Conservation (phyloP, 805 yeast genomes). For the Ogataea zsoltii region DNA sequence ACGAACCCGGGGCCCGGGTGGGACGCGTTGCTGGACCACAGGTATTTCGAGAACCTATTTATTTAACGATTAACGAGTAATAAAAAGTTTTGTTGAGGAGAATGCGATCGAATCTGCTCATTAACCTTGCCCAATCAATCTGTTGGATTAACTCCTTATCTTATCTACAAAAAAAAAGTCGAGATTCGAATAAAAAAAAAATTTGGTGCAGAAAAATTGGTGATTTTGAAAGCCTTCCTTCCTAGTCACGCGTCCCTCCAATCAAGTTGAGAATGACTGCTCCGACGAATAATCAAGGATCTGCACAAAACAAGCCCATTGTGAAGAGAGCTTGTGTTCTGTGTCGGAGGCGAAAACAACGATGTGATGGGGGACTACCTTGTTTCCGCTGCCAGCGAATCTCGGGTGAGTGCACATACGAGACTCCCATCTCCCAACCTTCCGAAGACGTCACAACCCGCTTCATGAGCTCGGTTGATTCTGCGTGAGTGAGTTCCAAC, state of each 20-base stretch:
- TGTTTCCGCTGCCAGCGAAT: slow-evolving; percentile 11
- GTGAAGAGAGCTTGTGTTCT: slow-evolving; percentile 5
- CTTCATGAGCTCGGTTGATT: neutral
- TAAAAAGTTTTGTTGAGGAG: no score
- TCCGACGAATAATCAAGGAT: no score
- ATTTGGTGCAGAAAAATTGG: no score
- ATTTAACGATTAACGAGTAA: neutral
- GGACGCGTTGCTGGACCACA: slow-evolving; percentile 12
- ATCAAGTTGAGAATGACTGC: no score
- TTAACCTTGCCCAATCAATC: no score
- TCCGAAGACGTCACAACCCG: neutral
- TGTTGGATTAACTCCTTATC: no score
- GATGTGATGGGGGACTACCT: slow-evolving; percentile 12
- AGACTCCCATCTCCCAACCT: neutral
- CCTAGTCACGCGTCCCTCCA: no score
- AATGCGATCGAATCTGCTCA: no score
- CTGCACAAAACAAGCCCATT: no score
- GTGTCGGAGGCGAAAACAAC: slow-evolving; percentile 11
- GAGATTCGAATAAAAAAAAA: no score
- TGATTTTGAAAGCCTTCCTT: no score
- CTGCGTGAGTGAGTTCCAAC: neutral
- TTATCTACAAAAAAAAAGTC: no score
- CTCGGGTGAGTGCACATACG: slow-evolving; percentile 9
- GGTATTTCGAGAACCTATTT: slow-evolving; percentile 3
- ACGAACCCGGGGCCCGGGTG: slow-evolving; percentile 9